Conservation (phyloP, 805 yeast species). For the Blastobotrys attinorum region DNA sequence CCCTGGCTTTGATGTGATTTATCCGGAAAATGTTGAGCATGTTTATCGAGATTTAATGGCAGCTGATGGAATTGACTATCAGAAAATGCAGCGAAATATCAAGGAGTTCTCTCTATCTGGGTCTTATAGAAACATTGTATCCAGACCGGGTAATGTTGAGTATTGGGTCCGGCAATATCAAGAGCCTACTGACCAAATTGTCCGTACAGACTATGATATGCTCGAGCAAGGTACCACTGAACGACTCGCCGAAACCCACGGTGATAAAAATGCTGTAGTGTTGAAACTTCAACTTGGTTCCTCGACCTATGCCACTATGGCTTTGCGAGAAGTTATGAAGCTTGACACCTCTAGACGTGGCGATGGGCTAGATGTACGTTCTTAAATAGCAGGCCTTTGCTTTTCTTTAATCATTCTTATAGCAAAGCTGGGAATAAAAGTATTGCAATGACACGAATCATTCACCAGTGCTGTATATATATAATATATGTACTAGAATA, state of each 20-base stretch:
- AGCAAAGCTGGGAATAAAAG: too few species aligned
- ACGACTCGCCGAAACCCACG: slow-evolving; percentile 28
- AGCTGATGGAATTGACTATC: slow-evolving; percentile 75
- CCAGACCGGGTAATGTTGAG: slow-evolving; percentile 56
- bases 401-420: too few species aligned
- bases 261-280: slow-evolving; percentile 57
- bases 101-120: slow-evolving; percentile 91
- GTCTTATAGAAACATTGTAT: slow-evolving; percentile 67
- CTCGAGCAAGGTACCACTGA: slow-evolving; percentile 27
- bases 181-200: slow-evolving; percentile 59
- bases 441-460: too few species aligned
- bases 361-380: slow-evolving; percentile 17
- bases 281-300: slow-evolving; percentile 71
- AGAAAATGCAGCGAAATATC: slow-evolving; percentile 73
- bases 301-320: slow-evolving; percentile 97
- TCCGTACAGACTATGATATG: slow-evolving; percentile 69
- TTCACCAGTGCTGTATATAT: too few species aligned
- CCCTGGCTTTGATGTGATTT: slow-evolving; percentile 88
- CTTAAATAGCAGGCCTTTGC: too few species aligned
- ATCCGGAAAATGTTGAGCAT: slow-evolving; percentile 65
- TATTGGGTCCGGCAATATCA: slow-evolving; percentile 56
- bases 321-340: slow-evolving; percentile 82
- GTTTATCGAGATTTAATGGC: slow-evolving; percentile 65
- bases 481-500: too few species aligned
- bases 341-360: slow-evolving; percentile 23